phyloP scores from a whole-genome alignment of 129 eudicot genomes.

The Heracleum sosnowskyi region DNA sequence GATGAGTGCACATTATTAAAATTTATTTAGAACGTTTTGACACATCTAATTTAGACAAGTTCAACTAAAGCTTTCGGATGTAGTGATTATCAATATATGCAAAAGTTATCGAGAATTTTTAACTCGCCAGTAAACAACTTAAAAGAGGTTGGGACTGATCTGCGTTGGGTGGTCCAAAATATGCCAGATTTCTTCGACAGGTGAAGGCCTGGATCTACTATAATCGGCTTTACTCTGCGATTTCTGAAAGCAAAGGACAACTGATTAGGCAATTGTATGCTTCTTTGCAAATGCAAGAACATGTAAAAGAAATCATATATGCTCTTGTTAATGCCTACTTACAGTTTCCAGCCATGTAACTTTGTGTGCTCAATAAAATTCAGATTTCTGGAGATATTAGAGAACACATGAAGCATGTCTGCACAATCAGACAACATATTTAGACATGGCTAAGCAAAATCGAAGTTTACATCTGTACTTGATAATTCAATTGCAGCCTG shows the following conservation, averaged over 20 bases:
- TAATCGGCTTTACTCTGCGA: constrained; percentile 82
- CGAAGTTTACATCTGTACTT: neutral
- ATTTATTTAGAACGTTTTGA: neutral
- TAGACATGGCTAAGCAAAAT: neutral
- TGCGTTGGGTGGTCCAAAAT: constrained; percentile 73
- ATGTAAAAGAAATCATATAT: neutral
- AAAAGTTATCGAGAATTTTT: neutral
- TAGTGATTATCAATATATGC: neutral
- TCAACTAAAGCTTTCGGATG: neutral
- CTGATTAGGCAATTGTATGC: neutral
- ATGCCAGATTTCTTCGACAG: constrained; percentile 88
- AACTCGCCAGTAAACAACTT: constrained; percentile 78
- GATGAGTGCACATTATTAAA: neutral
- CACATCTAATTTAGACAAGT: neutral
- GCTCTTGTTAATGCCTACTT: constrained; percentile 18
- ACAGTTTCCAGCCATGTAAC: constrained; percentile 97
- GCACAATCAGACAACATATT: constrained; percentile 28
- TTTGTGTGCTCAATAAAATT: constrained; percentile 85
- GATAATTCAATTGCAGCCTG: neutral
- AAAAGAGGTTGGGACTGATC: constrained; percentile 90
- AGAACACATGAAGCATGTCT: constrained; percentile 88
- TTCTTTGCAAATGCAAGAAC: neutral
- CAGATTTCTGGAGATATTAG: constrained; percentile 80
- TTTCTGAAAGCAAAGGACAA: constrained; percentile 41
- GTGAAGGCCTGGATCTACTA: constrained; percentile 92